Conservation (phyloP, 2,329 filamentous ascomycete genomes). For the Ophiosphaerella narmari region DNA sequence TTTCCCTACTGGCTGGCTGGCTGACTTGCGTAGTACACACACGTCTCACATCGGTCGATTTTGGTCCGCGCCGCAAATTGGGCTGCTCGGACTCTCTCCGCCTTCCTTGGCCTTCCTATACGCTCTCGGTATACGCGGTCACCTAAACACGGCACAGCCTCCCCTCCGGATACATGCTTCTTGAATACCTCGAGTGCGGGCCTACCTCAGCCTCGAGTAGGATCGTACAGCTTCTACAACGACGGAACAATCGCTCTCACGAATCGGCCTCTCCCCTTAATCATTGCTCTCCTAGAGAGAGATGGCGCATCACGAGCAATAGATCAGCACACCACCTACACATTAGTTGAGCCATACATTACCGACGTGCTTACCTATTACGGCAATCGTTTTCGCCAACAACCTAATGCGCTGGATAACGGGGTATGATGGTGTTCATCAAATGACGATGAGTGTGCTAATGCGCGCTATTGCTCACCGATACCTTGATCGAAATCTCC, state of each 20-base stretch:
- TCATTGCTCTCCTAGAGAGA: conserved; percentile 44
- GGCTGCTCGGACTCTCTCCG: neutral
- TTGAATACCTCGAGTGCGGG: neutral
- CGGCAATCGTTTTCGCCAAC: conserved; percentile 6
- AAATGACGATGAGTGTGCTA: neutral
- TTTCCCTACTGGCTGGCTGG: no score
- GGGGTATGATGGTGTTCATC: neutral
- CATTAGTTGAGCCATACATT: conserved; percentile 32
- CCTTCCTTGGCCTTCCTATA: neutral
- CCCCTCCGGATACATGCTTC: neutral
- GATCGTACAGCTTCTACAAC: conserved; percentile 6
- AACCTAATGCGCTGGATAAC: neutral
- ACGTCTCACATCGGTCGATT: neutral
- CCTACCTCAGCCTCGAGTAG: conserved; percentile 6
- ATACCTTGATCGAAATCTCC: neutral
- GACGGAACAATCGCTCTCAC: conserved; percentile 25
- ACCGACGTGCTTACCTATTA: conserved; percentile 42
- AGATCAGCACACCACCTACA: conserved; percentile 36
- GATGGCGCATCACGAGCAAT: conserved; percentile 41
- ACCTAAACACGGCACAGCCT: neutral
- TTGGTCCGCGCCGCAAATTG: neutral
- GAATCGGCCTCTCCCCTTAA: conserved; percentile 46
- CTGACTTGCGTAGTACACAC: neutral
- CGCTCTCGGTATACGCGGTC: neutral
- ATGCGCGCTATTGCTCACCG: neutral